A percentile compares a stretch with the other conserved stretches of the same genome.
phyloP scores from a whole-genome alignment of 1,284 basidiomycete genomes.

The Rhizoctonia solani region DNA sequence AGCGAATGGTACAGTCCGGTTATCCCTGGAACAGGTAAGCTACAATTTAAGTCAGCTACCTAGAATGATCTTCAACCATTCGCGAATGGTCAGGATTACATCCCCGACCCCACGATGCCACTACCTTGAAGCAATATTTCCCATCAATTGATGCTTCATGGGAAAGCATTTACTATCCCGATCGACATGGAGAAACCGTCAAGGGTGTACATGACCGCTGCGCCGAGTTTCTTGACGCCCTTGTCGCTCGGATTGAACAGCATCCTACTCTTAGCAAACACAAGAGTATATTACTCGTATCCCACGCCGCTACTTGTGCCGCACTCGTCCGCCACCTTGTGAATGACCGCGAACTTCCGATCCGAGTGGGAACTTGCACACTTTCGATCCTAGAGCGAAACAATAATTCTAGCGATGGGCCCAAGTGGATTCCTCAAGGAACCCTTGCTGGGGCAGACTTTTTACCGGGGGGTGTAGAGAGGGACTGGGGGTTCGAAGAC shows the following conservation, averaged over 20 bases:
- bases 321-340: slow-evolving; percentile 66
- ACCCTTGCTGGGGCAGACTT: slow-evolving; percentile 61
- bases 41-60: background rate
- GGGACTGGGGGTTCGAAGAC: slow-evolving; percentile 83
- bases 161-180: slow-evolving; percentile 68
- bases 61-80: background rate
- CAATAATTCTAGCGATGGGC: background rate
- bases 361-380: slow-evolving; percentile 72
- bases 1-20: slow-evolving; percentile 86
- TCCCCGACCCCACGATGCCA: slow-evolving; percentile 63
- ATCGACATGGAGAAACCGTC: slow-evolving; percentile 73
- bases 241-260: slow-evolving; percentile 50
- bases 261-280: slow-evolving; percentile 51
- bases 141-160: slow-evolving; percentile 64
- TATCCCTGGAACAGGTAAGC: slow-evolving; percentile 55
- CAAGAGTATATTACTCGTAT: slow-evolving; percentile 65
- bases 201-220: slow-evolving; percentile 65
- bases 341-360: slow-evolving; percentile 52
- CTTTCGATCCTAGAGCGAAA: slow-evolving; percentile 56
- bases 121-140: slow-evolving; percentile 57
- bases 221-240: slow-evolving; percentile 56
- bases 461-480: slow-evolving; percentile 61
- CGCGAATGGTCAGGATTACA: slow-evolving; percentile 54
- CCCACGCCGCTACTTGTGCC: slow-evolving; percentile 80
- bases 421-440: slow-evolving; percentile 47